Evolutionary conservation across 306 rosid genomes (phyloP), one percentile per base, ranked within the genome.

Genomic region (Ormosia semicastrata): DNA sequence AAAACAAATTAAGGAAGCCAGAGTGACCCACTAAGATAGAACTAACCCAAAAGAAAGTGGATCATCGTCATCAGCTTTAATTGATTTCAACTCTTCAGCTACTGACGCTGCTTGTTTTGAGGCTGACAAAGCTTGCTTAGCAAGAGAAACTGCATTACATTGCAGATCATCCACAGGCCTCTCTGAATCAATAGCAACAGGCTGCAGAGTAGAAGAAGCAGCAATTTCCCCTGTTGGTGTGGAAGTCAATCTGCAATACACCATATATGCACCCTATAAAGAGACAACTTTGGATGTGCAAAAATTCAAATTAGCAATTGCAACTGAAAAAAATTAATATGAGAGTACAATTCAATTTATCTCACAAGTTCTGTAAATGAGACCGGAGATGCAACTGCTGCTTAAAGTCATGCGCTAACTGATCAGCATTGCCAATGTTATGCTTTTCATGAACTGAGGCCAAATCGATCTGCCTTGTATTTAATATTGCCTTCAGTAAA

Each of bases 91-190:
- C 74, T 75, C 92, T 18, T 79, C 89, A 52, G 89, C 89, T 70
- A 84, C 75, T 12, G 78, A 89, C 47, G 88, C 91, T 47, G 97
- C 97, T 83, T 90, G 88, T 77, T 85, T 84, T 56, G 98, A 93
- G 74, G 94, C 95, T 56, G 85, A 82, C 90, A 95, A 80, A 46
- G 97, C 95, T 85, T 81, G 82, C 90, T 88, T 87, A 49, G 99
- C 98, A 59, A 93, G 92, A 36, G 87, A 60, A 81, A 93, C 72
- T 14, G 77, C 91, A 33, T 85, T 73, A 54, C 69, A 63, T 4
- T 71, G 86, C 46, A 86, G 86, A 15, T 49, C 85, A 50, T 85
- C 88, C 46, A 68, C 77, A 66, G 85, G 79, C 58, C 77, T 66
- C 70, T 74, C 78, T 7, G 76, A 29, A 70, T 66, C 87, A 73